These are phyloP conservation scores for Kluyveromyces sp. DNA, from an alignment of 1,139 yeast species.

Conservation along the genomic window DNA sequence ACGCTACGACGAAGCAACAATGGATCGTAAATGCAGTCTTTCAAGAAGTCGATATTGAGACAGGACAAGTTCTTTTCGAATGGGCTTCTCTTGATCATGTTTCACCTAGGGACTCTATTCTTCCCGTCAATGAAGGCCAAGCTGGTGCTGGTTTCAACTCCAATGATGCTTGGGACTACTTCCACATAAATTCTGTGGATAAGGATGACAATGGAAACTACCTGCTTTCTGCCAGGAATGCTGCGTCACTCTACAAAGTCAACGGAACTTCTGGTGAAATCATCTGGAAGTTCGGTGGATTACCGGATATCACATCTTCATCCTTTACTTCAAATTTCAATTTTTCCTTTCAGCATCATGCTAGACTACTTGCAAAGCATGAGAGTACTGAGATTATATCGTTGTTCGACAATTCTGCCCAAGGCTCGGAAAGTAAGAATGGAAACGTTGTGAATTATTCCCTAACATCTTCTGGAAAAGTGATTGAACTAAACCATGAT, in stretches of 20 bases:
- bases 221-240: not conserved
- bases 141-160: conserved; percentile 35
- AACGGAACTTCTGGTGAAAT: not conserved
- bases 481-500: conserved; percentile 33
- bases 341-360: conserved; percentile 38
- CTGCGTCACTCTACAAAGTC: not conserved
- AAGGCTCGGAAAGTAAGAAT: conserved; percentile 33
- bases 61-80: conserved; percentile 36
- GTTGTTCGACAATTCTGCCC: conserved; percentile 37
- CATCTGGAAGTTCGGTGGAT: conserved; percentile 25
- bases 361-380: conserved; percentile 31
- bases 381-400: conserved; percentile 32
- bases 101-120: conserved; percentile 32
- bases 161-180: conserved; percentile 38
- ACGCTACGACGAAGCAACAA: conserved; percentile 27
- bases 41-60: conserved; percentile 36
- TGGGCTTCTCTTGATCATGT: conserved; percentile 38
- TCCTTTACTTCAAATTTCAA: conserved; percentile 29
- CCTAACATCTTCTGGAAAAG: conserved; percentile 33
- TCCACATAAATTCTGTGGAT: conserved; percentile 39
- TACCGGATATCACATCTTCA: conserved; percentile 33
- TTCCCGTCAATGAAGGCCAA: conserved; percentile 21
- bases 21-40: conserved; percentile 35
- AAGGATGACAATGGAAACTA: conserved; percentile 25
- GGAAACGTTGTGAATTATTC: conserved; percentile 28